Evolutionary conservation across 352 stramenopile species (phyloP).

Genomic region (Phytopythium vexans): DNA sequence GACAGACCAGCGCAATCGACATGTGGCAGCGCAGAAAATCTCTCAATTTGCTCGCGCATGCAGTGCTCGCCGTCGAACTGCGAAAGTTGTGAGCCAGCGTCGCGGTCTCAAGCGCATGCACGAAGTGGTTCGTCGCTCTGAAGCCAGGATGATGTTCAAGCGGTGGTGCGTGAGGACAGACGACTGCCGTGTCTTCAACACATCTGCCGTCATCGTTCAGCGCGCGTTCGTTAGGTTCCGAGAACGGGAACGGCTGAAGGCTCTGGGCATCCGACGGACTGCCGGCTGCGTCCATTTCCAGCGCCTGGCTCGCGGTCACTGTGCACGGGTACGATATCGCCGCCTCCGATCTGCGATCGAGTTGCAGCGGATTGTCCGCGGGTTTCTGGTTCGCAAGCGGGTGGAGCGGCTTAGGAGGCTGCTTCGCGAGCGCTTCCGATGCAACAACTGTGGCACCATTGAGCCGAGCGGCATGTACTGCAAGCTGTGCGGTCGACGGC

Average conservation of each 20-base stretch:
- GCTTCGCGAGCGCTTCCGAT: constrained; percentile 48
- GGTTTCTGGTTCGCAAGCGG: constrained; percentile 13
- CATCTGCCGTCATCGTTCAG: constrained; percentile 2
- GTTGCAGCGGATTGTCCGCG: constrained; percentile 28
- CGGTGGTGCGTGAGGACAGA: constrained; percentile 3
- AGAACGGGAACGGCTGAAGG: neutral
- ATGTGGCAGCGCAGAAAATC: too few species aligned
- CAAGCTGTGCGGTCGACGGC: constrained; percentile 57
- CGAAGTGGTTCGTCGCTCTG: constrained; percentile 4
- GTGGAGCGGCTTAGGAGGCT: constrained; percentile 19
- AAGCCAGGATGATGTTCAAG: constrained; percentile 2
- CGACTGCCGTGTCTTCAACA: constrained; percentile 7
- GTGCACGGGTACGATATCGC: constrained; percentile 5
- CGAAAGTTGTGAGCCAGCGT: too few species aligned
- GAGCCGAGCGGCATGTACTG: constrained; percentile 60
- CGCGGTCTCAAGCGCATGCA: too few species aligned
- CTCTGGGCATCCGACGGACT: neutral
- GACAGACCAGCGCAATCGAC: too few species aligned
- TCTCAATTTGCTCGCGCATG: too few species aligned
- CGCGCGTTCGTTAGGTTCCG: too few species aligned
- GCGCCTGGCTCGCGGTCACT: constrained; percentile 7
- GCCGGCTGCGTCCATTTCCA: constrained; percentile 10
- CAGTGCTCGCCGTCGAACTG: too few species aligned
- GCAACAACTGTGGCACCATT: constrained; percentile 51
- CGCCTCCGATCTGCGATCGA: constrained; percentile 11